These are phyloP conservation scores for Rhizophlyctis rosea DNA, from an alignment of 192 early-diverging fungal species.

Conservation along the genomic window DNA sequence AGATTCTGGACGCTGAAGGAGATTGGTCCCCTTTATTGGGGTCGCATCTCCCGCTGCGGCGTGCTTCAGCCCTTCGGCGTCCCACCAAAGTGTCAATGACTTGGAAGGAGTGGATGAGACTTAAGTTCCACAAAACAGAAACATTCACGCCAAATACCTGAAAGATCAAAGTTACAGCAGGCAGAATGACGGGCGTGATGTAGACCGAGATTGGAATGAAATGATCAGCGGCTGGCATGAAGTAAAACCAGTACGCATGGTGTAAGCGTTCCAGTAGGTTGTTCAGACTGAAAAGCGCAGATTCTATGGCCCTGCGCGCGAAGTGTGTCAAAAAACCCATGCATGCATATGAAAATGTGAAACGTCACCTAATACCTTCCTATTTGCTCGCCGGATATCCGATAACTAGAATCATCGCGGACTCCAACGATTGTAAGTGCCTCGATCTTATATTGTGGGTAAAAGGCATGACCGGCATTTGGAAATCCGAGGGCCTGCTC, in stretches of 20 bases:
- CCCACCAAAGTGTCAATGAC: conserved; percentile 18
- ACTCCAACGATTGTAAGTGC: conserved; percentile 35
- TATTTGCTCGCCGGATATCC: conserved; percentile 9
- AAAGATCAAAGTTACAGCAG: conserved; percentile 63
- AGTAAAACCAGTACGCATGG: conserved; percentile 96
- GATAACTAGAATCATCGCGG: neutral
- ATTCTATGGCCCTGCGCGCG: conserved; percentile 59
- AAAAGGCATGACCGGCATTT: conserved; percentile 66
- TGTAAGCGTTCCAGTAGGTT: conserved; percentile 93
- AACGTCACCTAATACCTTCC: conserved; percentile 8
- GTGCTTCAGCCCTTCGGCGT: neutral
- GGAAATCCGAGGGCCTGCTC: conserved; percentile 68
- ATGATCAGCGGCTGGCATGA: conserved; percentile 70
- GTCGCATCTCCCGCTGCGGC: neutral
- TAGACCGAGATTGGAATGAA: conserved; percentile 90
- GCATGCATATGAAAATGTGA: neutral
- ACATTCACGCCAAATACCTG: conserved; percentile 21
- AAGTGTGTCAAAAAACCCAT: conserved; percentile 26
- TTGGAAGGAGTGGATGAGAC: neutral
- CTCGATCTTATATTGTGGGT: conserved; percentile 58
- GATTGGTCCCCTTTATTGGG: conserved; percentile 1
- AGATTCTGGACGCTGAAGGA: neutral
- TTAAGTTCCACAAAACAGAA: neutral
- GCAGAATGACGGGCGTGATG: conserved; percentile 77
- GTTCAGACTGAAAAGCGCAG: conserved; percentile 78